phyloP scores from a whole-genome alignment of 108 stramenopile genomes.

The Conticribra weissflogii region DNA sequence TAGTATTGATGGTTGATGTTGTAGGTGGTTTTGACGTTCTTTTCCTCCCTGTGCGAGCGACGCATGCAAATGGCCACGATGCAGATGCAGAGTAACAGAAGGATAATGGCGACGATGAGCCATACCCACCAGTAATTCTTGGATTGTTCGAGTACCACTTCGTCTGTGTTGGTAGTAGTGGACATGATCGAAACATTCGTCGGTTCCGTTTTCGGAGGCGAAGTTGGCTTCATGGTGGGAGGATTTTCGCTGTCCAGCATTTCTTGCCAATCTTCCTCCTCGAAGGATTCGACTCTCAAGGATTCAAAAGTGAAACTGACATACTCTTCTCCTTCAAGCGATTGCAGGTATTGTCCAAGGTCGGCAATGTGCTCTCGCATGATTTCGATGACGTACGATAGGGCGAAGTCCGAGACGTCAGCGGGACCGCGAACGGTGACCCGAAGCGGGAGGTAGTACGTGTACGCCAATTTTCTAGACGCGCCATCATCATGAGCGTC shows the following conservation, averaged over 20 bases:
- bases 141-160: too few relatives aligned
- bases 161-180: background rate
- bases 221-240: background rate
- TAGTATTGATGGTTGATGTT: background rate
- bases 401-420: slow-evolving; percentile 12
- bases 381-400: background rate
- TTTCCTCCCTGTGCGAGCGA: background rate
- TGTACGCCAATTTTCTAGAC: background rate
- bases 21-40: background rate
- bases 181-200: background rate
- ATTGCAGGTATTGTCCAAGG: background rate
- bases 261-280: background rate
- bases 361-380: background rate
- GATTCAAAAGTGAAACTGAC: background rate
- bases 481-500: too few relatives aligned
- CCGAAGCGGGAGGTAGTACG: background rate
- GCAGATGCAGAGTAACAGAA: background rate
- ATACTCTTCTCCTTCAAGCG: background rate
- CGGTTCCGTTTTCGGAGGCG: background rate
- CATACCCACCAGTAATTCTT: background rate
- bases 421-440: background rate
- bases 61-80: background rate
- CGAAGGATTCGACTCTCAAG: background rate
- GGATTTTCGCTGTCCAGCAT: background rate
- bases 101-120: background rate